Evolutionary conservation across 768 basidiomycete genomes (phyloP), one percentile per base, ranked within the genome.

Genomic region (Gyrodon lividus): DNA sequence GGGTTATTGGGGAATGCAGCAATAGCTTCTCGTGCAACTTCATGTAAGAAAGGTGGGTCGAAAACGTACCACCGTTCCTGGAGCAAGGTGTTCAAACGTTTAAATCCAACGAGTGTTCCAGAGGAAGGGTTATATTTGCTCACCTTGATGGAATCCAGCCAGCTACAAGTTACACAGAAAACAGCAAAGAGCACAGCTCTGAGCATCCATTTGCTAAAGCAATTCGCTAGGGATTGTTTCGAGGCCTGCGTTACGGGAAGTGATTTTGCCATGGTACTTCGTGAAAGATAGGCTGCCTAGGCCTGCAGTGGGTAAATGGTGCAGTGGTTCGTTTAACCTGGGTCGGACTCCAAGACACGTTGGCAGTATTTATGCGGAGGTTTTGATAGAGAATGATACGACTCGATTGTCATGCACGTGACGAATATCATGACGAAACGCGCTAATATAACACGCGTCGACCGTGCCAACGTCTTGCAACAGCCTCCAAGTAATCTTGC

Each of bases 51-150:
- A 3, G 72, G 70, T 2, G 87, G 89, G 62, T 92, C 83, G 52
- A 98, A 81, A 51, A 93, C 82, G 69, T 96, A 98, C 83, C 87
- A 98, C 50, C 83, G 82, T 42, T 87, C 77, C 93, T 95, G 54
- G 30, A 17, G 12, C 35, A 37, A 43, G 10, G 31, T 22, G 16
- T 7, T 8, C 13, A 16, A 40, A 20, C 24, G 13, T 37, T 48
- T 16, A 14, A 56, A 44, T 43, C 12, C 2, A 37, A 26, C 7
- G 8, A 17, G 17, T 23, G 22, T 31, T 13, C 38, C 26, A 28
- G 47, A 34, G 13, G 23, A 34, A 3, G 49, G 1, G 14, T 6
- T 2, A 5, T 28, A 20, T 7, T 2, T 12, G n/a, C 74, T 26
- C 48, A 85, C 86, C 74, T 85, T 87, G 61, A 87, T 81, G 12